phyloP scores from a whole-genome alignment of 116 monocot species.

The Iris pallida region DNA sequence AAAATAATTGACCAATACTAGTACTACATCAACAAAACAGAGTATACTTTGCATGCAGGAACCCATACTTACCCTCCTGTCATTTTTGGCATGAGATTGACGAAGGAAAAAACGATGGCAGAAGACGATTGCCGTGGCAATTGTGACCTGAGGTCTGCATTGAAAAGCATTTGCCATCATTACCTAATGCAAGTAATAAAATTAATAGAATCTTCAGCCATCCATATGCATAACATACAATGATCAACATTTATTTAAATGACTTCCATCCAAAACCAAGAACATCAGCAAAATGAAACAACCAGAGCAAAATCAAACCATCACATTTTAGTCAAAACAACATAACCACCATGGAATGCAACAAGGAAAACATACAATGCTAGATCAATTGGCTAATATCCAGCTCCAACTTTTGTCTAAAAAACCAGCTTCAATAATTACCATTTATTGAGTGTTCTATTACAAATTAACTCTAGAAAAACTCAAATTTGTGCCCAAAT shows the following conservation, averaged over 20 bases:
- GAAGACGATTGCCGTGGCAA: conserved; percentile 23
- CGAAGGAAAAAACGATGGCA: conserved; percentile 30
- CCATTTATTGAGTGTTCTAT: too few relatives aligned
- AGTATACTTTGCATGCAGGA: not conserved
- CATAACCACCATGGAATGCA: too few relatives aligned
- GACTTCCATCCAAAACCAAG: not conserved
- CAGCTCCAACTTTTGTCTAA: too few relatives aligned
- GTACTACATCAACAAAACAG: not conserved
- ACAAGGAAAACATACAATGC: too few relatives aligned
- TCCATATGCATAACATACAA: too few relatives aligned
- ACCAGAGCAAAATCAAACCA: too few relatives aligned
- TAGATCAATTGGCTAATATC: too few relatives aligned
- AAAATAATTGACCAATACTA: too few relatives aligned
- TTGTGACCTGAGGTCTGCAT: conserved; percentile 48
- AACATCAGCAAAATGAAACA: not conserved
- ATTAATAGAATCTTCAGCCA: not conserved
- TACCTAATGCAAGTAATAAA: conserved; percentile 6
- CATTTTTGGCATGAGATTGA: conserved; percentile 26
- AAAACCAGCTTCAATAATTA: too few relatives aligned
- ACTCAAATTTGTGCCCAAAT: too few relatives aligned
- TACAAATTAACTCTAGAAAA: too few relatives aligned
- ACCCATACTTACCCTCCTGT: conserved; percentile 14
- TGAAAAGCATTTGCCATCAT: conserved; percentile 5
- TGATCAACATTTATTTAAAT: not conserved
- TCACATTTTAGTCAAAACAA: too few relatives aligned